Conservation (phyloP, 768 basidiomycete genomes). For the Pleurotus sapidus region DNA sequence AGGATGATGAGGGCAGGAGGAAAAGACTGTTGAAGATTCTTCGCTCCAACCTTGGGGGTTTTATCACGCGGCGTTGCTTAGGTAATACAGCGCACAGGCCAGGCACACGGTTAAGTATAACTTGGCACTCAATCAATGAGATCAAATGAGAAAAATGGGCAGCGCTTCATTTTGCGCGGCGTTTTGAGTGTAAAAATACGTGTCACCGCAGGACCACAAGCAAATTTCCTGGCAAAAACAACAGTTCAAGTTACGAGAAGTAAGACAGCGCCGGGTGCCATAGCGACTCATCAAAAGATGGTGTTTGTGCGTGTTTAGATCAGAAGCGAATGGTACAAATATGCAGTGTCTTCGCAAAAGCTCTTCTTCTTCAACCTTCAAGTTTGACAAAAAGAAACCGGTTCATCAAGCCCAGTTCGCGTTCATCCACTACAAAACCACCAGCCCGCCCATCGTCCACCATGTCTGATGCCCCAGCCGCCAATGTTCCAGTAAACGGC, state of each 20-base stretch:
- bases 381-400: conserved; percentile 83
- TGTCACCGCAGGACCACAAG: neutral
- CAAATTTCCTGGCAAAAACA: too few relatives aligned
- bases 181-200: neutral
- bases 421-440: conserved; percentile 47
- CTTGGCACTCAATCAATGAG: neutral
- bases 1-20: conserved; percentile 7
- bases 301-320: conserved; percentile 6
- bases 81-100: conserved; percentile 2
- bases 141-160: neutral
- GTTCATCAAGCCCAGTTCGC: conserved; percentile 72
- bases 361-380: conserved; percentile 71
- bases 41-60: neutral
- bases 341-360: conserved; percentile 14
- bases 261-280: conserved; percentile 1
- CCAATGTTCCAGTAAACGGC: conserved; percentile 80
- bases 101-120: neutral
- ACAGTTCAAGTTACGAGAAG: neutral
- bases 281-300: conserved; percentile 4
- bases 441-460: conserved; percentile 52
- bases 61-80: conserved; percentile 3
- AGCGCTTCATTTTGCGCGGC: neutral
- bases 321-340: conserved; percentile 9
- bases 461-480: conserved; percentile 93
- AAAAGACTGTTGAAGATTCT: neutral